Base-by-base conservation (phyloP, 345 rosid species). In the Arabis alpina region DNA sequence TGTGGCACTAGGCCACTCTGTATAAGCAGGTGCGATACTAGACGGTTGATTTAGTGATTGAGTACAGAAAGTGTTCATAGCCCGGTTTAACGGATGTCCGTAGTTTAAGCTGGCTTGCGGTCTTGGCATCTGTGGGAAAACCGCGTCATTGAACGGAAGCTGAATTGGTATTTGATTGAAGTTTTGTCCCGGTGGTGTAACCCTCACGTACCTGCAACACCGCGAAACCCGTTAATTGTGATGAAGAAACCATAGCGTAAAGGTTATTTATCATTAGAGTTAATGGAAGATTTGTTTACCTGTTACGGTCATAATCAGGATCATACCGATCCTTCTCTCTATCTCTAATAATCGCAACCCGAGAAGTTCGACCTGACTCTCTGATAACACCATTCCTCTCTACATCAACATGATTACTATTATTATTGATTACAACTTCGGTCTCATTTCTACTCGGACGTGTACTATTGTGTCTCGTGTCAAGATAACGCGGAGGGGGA, bases 281-380 rank as follows among this genome's bases (percentile, higher is more conserved):
- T 7, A 10, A 62, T 24, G 32, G 4, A 6, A 59, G 27, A n/a
- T 55, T 49, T 9, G 49, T 44, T 41, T 41, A 53, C 78, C 78
- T 68, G 82, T 89, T 94, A 45, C 97, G 84, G 76, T 94, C 97
- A 79, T 89, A 94, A 78, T 94, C 99, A 66, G 99, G 99, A 75
- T 91, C 99, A 59, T 78, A 81, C 42, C 89, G 96, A 75, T 94
- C 99, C 76, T 91, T 94, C 84, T 89, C 98, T 72, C 90, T 84
- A 69, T 94, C 97, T 76, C 88, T 89, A 59, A 94, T 87, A 74
- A 94, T 92, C 68, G 99, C 98, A 56, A 94, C 95, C 54, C 96
- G 87, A 64, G 90, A 86, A 12, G 86, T 74, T 56, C 72, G 9
- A 57, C 82, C 80, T 50, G 83, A 66, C 45, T 87, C 94, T 74